A percentile compares a stretch with the other conserved stretches of the same genome.
phyloP scores from a whole-genome alignment of 108 stramenopile species.

The Skeletonema marinoi region DNA sequence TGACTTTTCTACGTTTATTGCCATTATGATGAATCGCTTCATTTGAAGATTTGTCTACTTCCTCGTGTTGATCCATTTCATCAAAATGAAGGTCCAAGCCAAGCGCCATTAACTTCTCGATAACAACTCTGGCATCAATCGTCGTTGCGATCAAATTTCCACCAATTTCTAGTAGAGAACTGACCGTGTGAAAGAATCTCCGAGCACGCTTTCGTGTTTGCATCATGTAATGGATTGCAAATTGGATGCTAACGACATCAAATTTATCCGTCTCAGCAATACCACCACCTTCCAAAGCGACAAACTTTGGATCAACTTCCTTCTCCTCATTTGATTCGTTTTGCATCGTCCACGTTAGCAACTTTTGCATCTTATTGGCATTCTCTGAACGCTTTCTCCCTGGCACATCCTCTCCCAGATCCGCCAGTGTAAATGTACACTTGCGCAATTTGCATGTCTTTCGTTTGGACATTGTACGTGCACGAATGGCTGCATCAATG shows the following conservation, averaged over 20 bases:
- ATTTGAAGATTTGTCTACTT: conserved; percentile 34
- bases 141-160: conserved; percentile 96
- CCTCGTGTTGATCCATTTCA: conserved; percentile 38
- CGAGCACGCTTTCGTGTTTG: conserved; percentile 79
- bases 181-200: conserved; percentile 90
- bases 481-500: conserved; percentile 90
- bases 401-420: conserved; percentile 91
- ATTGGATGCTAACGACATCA: conserved; percentile 96
- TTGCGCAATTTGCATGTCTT: conserved; percentile 37
- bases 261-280: conserved; percentile 70
- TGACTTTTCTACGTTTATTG: conserved; percentile 27
- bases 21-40: conserved; percentile 40
- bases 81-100: conserved; percentile 76
- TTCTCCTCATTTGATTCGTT: conserved; percentile 58
- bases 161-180: conserved; percentile 83
- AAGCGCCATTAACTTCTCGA: conserved; percentile 76
- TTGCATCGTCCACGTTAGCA: conserved; percentile 76
- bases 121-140: conserved; percentile 88
- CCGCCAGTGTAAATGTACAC: conserved; percentile 79
- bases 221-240: conserved; percentile 99
- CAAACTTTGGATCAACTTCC: conserved; percentile 64
- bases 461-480: conserved; percentile 59
- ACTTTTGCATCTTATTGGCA: conserved; percentile 67
- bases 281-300: conserved; percentile 66
- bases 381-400: conserved; percentile 58